phyloP scores from a whole-genome alignment of 495 filamentous ascomycete species.

The Oidiodendron maius region DNA sequence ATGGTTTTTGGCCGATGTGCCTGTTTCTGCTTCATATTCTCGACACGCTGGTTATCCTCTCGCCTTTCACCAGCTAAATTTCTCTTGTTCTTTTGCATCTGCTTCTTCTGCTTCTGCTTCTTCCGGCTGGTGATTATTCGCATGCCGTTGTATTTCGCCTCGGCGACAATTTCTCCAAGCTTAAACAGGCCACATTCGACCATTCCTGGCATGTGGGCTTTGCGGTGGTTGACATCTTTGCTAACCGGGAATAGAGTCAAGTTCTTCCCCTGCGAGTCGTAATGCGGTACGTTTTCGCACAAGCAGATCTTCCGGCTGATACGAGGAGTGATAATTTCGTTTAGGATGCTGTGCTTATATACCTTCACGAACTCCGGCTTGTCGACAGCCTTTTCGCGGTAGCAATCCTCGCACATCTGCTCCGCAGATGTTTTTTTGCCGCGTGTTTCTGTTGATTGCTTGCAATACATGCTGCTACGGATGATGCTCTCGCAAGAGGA shows the following conservation, averaged over 20 bases:
- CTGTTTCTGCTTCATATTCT: too few species aligned
- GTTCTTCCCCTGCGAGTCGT: slow-evolving; percentile 10
- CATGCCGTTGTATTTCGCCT: slow-evolving; percentile 23
- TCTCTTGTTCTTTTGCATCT: not conserved
- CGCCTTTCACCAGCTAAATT: not conserved
- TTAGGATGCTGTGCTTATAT: slow-evolving; percentile 24
- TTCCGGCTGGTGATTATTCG: slow-evolving; percentile 2
- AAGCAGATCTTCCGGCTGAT: slow-evolving; percentile 22
- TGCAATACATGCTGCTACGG: slow-evolving; percentile 27
- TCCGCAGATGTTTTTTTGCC: not conserved
- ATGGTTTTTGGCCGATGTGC: too few species aligned
- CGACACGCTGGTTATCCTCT: not conserved
- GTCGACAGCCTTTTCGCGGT: slow-evolving; percentile 6
- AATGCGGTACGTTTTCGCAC: slow-evolving; percentile 18
- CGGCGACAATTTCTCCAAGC: slow-evolving; percentile 15
- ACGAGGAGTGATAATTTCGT: slow-evolving; percentile 15
- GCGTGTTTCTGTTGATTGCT: not conserved
- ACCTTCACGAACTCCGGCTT: slow-evolving; percentile 14
- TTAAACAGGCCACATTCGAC: slow-evolving; percentile 20
- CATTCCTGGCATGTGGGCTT: not conserved
- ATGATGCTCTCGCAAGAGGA: slow-evolving; percentile 21
- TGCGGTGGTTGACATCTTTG: not conserved
- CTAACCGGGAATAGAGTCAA: slow-evolving; percentile 20
- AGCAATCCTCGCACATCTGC: slow-evolving; percentile 23
- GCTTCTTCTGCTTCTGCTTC: slow-evolving; percentile 10